Conservation (phyloP, 306 rosid genomes). For the Purshia tridentata region DNA sequence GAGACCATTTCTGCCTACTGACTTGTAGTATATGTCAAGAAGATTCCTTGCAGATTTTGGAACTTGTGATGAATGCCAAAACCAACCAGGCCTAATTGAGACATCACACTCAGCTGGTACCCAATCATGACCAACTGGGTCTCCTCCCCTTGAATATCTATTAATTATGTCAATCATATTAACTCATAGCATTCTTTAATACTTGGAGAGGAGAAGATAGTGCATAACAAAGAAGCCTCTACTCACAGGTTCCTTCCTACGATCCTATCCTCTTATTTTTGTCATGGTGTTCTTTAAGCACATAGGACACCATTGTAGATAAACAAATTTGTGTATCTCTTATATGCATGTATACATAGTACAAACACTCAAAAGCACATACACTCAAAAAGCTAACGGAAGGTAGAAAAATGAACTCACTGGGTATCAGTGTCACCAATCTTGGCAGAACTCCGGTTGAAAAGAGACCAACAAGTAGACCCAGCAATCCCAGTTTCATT, state of each 20-base stretch:
- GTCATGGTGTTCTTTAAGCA: background rate
- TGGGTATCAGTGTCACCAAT: conserved; percentile 45
- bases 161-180: conserved; percentile 25
- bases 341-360: background rate
- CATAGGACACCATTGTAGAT: background rate
- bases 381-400: conserved; percentile 2
- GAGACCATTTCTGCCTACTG: conserved; percentile 76
- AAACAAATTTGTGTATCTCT: background rate
- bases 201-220: background rate
- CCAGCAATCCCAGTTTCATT: conserved; percentile 68
- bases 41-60: conserved; percentile 77
- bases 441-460: conserved; percentile 43
- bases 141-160: conserved; percentile 70
- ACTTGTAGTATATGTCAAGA: conserved; percentile 80
- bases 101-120: conserved; percentile 83
- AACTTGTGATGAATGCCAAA: conserved; percentile 79
- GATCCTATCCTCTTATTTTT: no score
- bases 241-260: background rate
- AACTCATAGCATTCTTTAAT: background rate
- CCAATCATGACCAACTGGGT: conserved; percentile 78
- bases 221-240: background rate
- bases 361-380: no score
- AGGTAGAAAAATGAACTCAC: conserved; percentile 52
- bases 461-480: conserved; percentile 85
- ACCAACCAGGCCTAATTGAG: conserved; percentile 90